phyloP scores from a whole-genome alignment of 768 basidiomycete species.

The Mycena rosella region DNA sequence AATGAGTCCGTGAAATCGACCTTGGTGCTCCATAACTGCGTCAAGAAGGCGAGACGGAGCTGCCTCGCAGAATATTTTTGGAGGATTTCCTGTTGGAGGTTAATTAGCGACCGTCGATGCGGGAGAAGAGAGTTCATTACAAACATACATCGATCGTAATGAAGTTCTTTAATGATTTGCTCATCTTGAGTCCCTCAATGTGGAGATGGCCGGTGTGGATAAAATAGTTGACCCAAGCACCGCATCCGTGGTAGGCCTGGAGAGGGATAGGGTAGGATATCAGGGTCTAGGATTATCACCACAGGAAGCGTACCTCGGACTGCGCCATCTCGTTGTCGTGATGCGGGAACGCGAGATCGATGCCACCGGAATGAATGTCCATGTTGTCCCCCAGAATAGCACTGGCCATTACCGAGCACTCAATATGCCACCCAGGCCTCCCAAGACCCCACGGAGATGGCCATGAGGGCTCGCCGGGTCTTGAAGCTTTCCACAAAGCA shows the following conservation, averaged over 20 bases:
- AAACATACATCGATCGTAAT: slow-evolving; percentile 89
- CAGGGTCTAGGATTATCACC: slow-evolving; percentile 22
- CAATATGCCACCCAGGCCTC: slow-evolving; percentile 99
- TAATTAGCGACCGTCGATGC: slow-evolving; percentile 20
- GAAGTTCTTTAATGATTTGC: slow-evolving; percentile 98
- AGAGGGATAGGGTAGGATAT: slow-evolving; percentile 7
- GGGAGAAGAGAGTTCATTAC: slow-evolving; percentile 43
- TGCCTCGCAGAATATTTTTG: slow-evolving; percentile 87
- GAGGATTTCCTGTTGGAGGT: slow-evolving; percentile 78
- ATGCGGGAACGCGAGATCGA: slow-evolving; percentile 98
- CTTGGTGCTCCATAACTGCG: slow-evolving; percentile 92
- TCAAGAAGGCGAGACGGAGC: slow-evolving; percentile 90
- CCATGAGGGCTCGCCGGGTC: slow-evolving; percentile 97
- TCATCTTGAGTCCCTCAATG: slow-evolving; percentile 99
- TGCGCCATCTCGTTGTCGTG: slow-evolving; percentile 99
- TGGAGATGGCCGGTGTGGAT: slow-evolving; percentile 98
- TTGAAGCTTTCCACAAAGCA: slow-evolving; percentile 97
- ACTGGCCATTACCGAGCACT: slow-evolving; percentile 98
- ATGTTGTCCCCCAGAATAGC: slow-evolving; percentile 90
- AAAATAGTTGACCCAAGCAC: slow-evolving; percentile 98
- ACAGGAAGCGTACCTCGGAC: slow-evolving; percentile 77
- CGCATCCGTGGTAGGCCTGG: slow-evolving; percentile 93
- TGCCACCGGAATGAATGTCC: slow-evolving; percentile 98
- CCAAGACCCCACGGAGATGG: slow-evolving; percentile 95
- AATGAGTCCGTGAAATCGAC: slow-evolving; percentile 94